Conservation (phyloP, 148 eudicot species). For the Rhododendron ovatum region DNA sequence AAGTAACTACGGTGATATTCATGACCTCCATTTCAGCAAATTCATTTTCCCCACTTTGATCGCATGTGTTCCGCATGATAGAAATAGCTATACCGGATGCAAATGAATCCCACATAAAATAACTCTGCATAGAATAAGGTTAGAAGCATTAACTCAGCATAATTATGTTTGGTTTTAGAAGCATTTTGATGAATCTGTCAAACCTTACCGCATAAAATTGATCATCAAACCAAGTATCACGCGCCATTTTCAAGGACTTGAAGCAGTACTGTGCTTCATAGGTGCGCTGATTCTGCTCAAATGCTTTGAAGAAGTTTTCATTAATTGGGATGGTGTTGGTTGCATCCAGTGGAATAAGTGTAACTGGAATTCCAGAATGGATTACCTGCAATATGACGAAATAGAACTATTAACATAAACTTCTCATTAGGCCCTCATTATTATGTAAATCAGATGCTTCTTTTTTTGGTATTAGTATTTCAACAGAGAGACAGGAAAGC, state of each 20-base stretch:
- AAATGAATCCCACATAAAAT: constrained; percentile 89
- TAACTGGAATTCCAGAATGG: constrained; percentile 83
- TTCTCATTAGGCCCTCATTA: neutral
- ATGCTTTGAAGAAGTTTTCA: constrained; percentile 43
- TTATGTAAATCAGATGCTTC: neutral
- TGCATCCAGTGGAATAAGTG: constrained; percentile 79
- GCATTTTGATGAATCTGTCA: neutral
- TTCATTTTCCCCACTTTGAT: constrained; percentile 52
- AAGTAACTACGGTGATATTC: constrained; percentile 78
- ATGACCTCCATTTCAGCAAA: constrained; percentile 75
- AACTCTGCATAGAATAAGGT: constrained; percentile 43
- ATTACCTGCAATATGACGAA: constrained; percentile 46
- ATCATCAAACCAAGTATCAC: constrained; percentile 62
- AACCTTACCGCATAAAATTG: constrained; percentile 51
- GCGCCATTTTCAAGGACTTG: constrained; percentile 60
- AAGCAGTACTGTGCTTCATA: constrained; percentile 78
- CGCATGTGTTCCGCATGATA: constrained; percentile 49
- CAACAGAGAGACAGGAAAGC: neutral
- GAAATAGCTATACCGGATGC: constrained; percentile 72
- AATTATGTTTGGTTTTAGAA: neutral
- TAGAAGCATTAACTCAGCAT: neutral
- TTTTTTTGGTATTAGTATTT: neutral
- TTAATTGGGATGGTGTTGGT: constrained; percentile 78
- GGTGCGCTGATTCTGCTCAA: constrained; percentile 63
- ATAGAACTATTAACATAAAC: neutral